phyloP scores from a whole-genome alignment of 1,284 basidiomycete species.

The Sanghuangporus baumii region DNA sequence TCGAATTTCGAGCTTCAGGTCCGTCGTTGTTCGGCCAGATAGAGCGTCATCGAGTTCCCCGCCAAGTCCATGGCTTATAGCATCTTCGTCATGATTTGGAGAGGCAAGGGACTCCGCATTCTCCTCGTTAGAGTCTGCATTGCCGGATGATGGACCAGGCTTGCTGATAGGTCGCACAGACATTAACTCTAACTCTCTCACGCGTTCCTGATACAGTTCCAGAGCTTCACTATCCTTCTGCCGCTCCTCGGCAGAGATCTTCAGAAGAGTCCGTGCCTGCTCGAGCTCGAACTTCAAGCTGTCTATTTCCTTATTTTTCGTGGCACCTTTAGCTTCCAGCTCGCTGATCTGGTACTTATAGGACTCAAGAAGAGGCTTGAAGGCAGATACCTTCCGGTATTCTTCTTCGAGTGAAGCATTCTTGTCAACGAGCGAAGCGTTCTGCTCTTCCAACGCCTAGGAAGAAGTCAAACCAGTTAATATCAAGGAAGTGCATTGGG shows the following conservation, averaged over 20 bases:
- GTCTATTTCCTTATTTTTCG: constrained; percentile 67
- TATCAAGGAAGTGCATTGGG: not conserved
- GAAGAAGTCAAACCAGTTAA: constrained; percentile 6
- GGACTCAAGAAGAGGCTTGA: constrained; percentile 88
- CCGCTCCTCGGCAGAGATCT: constrained; percentile 64
- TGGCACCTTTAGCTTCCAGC: constrained; percentile 66
- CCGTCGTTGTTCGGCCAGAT: constrained; percentile 83
- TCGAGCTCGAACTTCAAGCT: constrained; percentile 73
- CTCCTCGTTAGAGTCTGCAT: constrained; percentile 24
- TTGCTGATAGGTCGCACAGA: constrained; percentile 39
- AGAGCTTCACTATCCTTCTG: constrained; percentile 80
- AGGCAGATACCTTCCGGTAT: constrained; percentile 78
- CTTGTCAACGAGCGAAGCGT: constrained; percentile 85
- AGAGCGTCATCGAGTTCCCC: constrained; percentile 85
- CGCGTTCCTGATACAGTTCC: constrained; percentile 87
- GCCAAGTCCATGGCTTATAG: constrained; percentile 55
- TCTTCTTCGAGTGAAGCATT: constrained; percentile 90
- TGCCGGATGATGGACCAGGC: constrained; percentile 21
- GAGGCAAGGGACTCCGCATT: constrained; percentile 35
- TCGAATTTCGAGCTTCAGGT: constrained; percentile 81
- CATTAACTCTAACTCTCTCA: constrained; percentile 79
- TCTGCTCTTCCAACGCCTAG: constrained; percentile 87
- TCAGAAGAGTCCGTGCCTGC: constrained; percentile 63
- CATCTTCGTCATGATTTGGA: constrained; percentile 33
- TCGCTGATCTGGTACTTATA: constrained; percentile 87